Conservation (phyloP, 192 early-diverging fungal species). For the Backusella australiensis region DNA sequence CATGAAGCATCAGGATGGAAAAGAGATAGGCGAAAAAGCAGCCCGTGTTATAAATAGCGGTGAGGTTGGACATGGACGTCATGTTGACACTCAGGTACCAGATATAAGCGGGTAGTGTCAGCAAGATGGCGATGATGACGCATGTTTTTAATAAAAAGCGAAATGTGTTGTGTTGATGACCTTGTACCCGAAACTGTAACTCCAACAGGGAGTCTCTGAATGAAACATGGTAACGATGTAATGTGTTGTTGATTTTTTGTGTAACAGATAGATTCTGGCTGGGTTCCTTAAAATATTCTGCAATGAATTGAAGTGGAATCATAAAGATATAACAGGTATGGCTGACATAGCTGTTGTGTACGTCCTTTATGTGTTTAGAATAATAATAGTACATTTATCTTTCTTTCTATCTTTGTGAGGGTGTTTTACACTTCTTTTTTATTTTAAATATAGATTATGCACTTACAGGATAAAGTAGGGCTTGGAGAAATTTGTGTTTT, state of each 20-base stretch:
- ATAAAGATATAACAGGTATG: slow-evolving; percentile 42
- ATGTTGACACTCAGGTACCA: slow-evolving; percentile 79
- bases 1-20: slow-evolving; percentile 67
- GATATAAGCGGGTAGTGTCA: slow-evolving; percentile 69
- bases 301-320: slow-evolving; percentile 37
- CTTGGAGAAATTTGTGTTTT: slow-evolving; percentile 50
- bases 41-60: slow-evolving; percentile 79
- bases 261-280: neutral
- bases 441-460: slow-evolving; percentile 10
- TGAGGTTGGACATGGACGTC: slow-evolving; percentile 75
- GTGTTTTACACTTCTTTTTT: slow-evolving; percentile 18
- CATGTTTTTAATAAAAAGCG: neutral
- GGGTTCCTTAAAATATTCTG: slow-evolving; percentile 14
- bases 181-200: neutral
- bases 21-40: slow-evolving; percentile 86
- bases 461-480: slow-evolving; percentile 65
- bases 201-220: slow-evolving; percentile 8
- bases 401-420: slow-evolving; percentile 1
- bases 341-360: slow-evolving; percentile 35
- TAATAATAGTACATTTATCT: slow-evolving; percentile 17
- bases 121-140: slow-evolving; percentile 47
- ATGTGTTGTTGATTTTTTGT: neutral
- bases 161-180: slow-evolving; percentile 6
- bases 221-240: neutral
- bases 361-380: slow-evolving; percentile 14